Evolutionary conservation across 805 yeast genomes (phyloP), one percentile per base, ranked within the genome.

Genomic region (Wickerhamiella siamensis): DNA sequence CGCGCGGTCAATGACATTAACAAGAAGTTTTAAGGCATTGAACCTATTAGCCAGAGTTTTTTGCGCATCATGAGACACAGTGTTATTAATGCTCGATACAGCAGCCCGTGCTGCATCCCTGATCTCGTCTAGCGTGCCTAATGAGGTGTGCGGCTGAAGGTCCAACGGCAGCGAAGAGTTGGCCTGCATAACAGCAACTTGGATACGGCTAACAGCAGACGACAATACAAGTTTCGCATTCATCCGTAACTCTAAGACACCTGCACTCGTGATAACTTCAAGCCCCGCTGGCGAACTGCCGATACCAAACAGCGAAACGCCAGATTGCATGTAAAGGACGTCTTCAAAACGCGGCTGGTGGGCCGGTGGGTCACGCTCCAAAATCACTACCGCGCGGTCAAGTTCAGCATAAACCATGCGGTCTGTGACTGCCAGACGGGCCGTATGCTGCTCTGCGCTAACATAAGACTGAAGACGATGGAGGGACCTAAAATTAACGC

Each of bases 311-410:
- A 83, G 62, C 0, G 65, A 56, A 4, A 77, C 67, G 15, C 68
- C 65, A 1, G 66, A 45, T 45, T 73, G 74, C 48, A 87, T 70
- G 4, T 68, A 61, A 10, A 87, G 65, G 10, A 74, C 64, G 56
- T 88, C 96, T 58, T 86, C 94, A 95, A 95, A 87, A 51, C 77
- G 44, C 4, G 44, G 35, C 22, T 16, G 20, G 17, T 38, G 36
- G 14, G 36, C 31, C 22, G 44, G 26, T 34, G 49, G 6, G 4
- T 44, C 41, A 3, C 73, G 67, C 38, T 82, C 93, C 1, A 81
- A 68, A 41, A 87, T 52, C 2, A 82, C 74, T 10, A 84, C 66
- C 0, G 83, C 72, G 39, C 74, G 69, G 9, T 69, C 70, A 33
- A 77, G 66, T 2, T 75, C 64, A 1, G 81, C 69, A 53, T 74